These are phyloP conservation scores for Skeletonema marinoi DNA, from an alignment of 108 stramenopile species.

Conservation along the genomic window DNA sequence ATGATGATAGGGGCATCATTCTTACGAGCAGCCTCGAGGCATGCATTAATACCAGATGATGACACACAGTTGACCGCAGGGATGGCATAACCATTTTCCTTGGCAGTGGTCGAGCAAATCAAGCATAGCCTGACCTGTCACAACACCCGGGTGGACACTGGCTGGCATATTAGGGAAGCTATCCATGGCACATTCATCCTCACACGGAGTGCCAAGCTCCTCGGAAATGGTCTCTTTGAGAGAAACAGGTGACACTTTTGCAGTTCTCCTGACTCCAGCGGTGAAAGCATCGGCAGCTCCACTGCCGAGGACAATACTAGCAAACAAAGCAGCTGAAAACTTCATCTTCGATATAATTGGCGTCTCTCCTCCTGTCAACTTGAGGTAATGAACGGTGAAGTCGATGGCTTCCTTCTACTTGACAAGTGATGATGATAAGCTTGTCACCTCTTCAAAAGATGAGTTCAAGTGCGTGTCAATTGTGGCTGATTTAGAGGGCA, in stretches of 20 bases:
- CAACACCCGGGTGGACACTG: slow-evolving; percentile 83
- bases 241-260: slow-evolving; percentile 19
- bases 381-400: not conserved
- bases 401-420: not conserved
- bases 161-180: slow-evolving; percentile 76
- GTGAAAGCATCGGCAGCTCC: slow-evolving; percentile 29
- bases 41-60: slow-evolving; percentile 88
- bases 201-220: slow-evolving; percentile 74
- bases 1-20: slow-evolving; percentile 93
- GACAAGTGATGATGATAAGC: not conserved
- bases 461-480: not conserved
- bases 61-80: slow-evolving; percentile 95
- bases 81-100: slow-evolving; percentile 89
- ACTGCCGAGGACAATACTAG: slow-evolving; percentile 34
- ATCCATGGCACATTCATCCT: slow-evolving; percentile 80
- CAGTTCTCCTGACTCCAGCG: slow-evolving; percentile 11
- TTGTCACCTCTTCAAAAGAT: not conserved
- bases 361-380: not conserved
- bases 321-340: slow-evolving; percentile 25
- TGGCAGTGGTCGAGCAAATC: slow-evolving; percentile 82
- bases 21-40: slow-evolving; percentile 88
- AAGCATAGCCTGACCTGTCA: slow-evolving; percentile 75
- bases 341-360: slow-evolving; percentile 12
- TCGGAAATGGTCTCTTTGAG: slow-evolving; percentile 49
- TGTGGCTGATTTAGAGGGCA: not conserved